Evolutionary conservation across 2,329 filamentous ascomycete genomes (phyloP).

Genomic region (Orbilia oligospora): DNA sequence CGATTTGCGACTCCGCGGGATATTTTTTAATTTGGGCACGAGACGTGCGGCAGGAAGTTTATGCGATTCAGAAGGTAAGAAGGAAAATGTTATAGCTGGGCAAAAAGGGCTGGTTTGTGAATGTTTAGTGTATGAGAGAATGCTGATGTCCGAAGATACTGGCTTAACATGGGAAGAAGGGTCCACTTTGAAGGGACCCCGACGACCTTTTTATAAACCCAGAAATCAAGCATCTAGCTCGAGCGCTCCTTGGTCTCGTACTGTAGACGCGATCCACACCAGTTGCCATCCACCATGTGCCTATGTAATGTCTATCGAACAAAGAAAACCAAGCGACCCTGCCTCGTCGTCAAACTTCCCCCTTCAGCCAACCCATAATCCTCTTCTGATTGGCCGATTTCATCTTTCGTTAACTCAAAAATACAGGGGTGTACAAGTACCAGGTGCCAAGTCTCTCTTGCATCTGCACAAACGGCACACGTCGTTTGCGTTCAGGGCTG

Average conservation of each 20-base stretch:
- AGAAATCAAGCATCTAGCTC: background rate
- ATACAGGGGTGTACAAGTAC: background rate
- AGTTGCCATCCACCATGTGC: too few relatives aligned
- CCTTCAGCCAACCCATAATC: background rate
- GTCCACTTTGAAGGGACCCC: background rate
- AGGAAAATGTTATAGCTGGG: too few relatives aligned
- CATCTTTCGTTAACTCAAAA: conserved; percentile 23
- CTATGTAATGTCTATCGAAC: too few relatives aligned
- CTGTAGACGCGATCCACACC: too few relatives aligned
- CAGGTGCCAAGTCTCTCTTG: background rate
- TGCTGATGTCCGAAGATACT: background rate
- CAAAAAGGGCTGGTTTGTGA: too few relatives aligned
- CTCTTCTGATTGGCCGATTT: conserved; percentile 17
- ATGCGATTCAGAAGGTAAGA: too few relatives aligned
- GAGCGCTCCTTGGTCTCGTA: too few relatives aligned
- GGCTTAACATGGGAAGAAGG: background rate
- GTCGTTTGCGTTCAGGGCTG: background rate
- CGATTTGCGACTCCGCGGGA: too few relatives aligned
- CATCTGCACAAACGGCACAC: background rate
- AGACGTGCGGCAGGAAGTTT: too few relatives aligned
- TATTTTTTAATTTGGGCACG: too few relatives aligned
- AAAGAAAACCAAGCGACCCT: too few relatives aligned
- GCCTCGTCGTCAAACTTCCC: background rate
- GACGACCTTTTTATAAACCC: background rate
- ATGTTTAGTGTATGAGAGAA: background rate